Conservation (phyloP, 108 stramenopile genomes). For the Thalassiosira profunda region DNA sequence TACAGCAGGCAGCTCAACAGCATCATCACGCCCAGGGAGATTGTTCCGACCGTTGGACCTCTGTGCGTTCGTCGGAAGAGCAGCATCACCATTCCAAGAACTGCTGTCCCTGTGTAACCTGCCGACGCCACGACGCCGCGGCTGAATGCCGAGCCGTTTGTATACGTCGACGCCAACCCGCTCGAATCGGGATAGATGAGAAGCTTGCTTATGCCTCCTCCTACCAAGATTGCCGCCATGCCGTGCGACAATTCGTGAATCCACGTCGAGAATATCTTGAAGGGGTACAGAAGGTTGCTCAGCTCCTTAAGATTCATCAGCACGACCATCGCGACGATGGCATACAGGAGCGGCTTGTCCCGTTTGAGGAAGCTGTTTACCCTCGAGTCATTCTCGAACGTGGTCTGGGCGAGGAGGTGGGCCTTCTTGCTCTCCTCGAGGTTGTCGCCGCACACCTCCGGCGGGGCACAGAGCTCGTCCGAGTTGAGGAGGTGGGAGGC, state of each 20-base stretch:
- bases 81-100: constrained; percentile 58
- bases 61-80: constrained; percentile 56
- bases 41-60: constrained; percentile 58
- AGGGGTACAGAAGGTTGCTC: constrained; percentile 60
- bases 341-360: constrained; percentile 54
- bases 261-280: constrained; percentile 68
- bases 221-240: constrained; percentile 45
- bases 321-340: constrained; percentile 45
- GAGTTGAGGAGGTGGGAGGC: no score
- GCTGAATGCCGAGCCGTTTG: constrained; percentile 27
- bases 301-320: constrained; percentile 49
- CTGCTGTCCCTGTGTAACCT: constrained; percentile 67
- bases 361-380: no score
- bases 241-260: constrained; percentile 74
- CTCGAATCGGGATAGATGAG: constrained; percentile 61
- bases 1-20: constrained; percentile 50
- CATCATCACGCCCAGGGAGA: constrained; percentile 52
- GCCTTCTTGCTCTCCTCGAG: no score
- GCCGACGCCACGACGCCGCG: constrained; percentile 55
- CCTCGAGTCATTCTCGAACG: no score
- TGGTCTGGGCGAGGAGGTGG: no score
- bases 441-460: no score
- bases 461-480: no score
- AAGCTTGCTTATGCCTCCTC: constrained; percentile 44
- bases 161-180: constrained; percentile 56